phyloP scores from a whole-genome alignment of 257 asterid species.

The Capsicum baccatum region DNA sequence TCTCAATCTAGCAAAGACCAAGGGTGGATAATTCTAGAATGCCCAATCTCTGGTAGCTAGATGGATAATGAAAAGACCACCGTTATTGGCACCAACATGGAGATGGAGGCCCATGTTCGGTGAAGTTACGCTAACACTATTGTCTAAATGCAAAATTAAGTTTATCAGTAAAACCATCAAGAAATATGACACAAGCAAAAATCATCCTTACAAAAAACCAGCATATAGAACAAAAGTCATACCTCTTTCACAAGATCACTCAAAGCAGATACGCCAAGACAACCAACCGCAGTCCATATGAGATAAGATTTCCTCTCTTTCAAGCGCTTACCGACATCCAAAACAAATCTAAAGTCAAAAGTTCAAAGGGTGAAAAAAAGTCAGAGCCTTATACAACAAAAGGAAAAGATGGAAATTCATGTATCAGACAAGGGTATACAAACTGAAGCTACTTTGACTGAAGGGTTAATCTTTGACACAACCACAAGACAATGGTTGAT shows the following conservation, averaged over 20 bases:
- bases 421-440: background rate
- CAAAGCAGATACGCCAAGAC: slow-evolving; percentile 83
- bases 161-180: background rate
- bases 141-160: background rate
- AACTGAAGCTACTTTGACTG: slow-evolving; percentile 24
- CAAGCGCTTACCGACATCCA: slow-evolving; percentile 71
- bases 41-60: background rate
- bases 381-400: background rate
- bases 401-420: background rate
- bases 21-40: background rate
- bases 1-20: slow-evolving; percentile 13
- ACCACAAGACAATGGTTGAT: background rate
- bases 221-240: slow-evolving; percentile 12
- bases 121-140: background rate
- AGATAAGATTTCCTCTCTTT: slow-evolving; percentile 82
- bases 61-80: background rate
- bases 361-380: slow-evolving; percentile 25
- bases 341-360: slow-evolving; percentile 61
- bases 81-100: background rate
- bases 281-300: slow-evolving; percentile 84
- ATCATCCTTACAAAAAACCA: background rate
- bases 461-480: background rate
- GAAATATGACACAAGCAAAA: background rate
- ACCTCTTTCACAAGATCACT: slow-evolving; percentile 92
- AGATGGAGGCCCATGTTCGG: background rate